phyloP scores from a whole-genome alignment of 805 yeast genomes.

The Zygotorulaspora danielsina region DNA sequence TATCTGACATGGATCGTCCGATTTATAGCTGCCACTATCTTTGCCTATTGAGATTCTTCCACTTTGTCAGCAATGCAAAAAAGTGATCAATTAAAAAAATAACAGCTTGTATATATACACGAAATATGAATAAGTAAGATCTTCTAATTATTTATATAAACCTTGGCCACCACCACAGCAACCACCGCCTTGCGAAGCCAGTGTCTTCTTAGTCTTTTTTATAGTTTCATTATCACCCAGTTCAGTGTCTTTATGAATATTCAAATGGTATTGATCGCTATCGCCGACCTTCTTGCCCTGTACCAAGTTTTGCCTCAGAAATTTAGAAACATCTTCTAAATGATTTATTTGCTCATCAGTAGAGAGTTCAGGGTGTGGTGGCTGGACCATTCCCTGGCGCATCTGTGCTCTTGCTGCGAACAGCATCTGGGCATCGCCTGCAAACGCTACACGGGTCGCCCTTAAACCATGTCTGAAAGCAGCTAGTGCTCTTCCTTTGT shows the following conservation, averaged over 20 bases:
- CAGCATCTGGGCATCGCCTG: constrained; percentile 42
- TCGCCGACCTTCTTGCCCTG: constrained; percentile 58
- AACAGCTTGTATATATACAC: constrained; percentile 2
- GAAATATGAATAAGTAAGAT: background rate
- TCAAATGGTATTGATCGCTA: constrained; percentile 40
- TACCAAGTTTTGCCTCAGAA: constrained; percentile 73
- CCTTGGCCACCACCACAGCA: constrained; percentile 48
- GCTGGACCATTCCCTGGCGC: constrained; percentile 43
- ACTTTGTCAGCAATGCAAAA: too few species aligned
- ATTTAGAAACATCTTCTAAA: constrained; percentile 65
- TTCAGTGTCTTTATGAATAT: constrained; percentile 78
- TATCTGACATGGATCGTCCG: constrained; percentile 12
- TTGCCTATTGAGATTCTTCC: too few species aligned
- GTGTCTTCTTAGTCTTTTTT: constrained; percentile 45
- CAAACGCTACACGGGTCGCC: constrained; percentile 61
- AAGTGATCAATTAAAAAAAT: too few species aligned
- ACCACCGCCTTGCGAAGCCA: constrained; percentile 51
- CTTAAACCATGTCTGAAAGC: constrained; percentile 67
- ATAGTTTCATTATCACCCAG: constrained; percentile 85
- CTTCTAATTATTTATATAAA: constrained; percentile 10
- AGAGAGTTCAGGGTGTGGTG: constrained; percentile 48
- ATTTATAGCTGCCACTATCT: too few species aligned
- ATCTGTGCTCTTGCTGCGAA: constrained; percentile 58
- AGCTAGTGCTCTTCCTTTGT: constrained; percentile 33
- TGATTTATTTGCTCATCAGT: constrained; percentile 49